These are phyloP conservation scores for Solanum aculeatissimum DNA, from an alignment of 305 asterid species.

Conservation along the genomic window DNA sequence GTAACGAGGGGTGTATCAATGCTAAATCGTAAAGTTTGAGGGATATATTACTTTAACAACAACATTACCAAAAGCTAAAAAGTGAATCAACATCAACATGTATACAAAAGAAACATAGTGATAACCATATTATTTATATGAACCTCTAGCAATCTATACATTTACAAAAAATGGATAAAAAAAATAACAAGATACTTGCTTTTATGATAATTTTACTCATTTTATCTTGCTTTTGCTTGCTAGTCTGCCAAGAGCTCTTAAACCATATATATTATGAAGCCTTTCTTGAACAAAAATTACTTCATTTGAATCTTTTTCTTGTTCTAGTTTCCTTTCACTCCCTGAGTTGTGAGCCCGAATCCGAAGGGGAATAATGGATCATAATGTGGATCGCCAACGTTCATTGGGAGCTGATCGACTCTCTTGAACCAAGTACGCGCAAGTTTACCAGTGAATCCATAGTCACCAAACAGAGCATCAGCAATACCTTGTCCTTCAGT, in stretches of 20 bases:
- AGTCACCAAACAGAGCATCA: constrained; percentile 46
- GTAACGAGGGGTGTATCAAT: neutral
- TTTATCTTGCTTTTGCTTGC: neutral
- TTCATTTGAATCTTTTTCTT: neutral
- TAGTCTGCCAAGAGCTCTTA: neutral
- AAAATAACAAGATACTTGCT: neutral
- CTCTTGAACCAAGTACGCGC: constrained; percentile 16
- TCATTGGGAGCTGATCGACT: constrained; percentile 23
- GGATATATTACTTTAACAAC: neutral
- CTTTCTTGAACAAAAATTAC: neutral
- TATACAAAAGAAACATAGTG: neutral
- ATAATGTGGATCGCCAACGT: constrained; percentile 21
- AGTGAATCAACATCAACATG: neutral
- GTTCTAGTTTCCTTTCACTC: neutral
- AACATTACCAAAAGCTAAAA: neutral
- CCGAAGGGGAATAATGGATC: constrained; percentile 22
- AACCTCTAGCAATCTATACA: neutral
- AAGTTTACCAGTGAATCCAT: constrained; percentile 10
- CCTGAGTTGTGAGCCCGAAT: constrained; percentile 14
- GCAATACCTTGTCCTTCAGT: constrained; percentile 66
- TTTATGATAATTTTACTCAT: neutral
- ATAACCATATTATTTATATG: neutral
- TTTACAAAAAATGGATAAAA: neutral
- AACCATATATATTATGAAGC: neutral
- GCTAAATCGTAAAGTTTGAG: neutral